Evolutionary conservation across 148 eudicot species (phyloP), one percentile per base, ranked within the genome.

Genomic region (Camellia lanceoleosa): DNA sequence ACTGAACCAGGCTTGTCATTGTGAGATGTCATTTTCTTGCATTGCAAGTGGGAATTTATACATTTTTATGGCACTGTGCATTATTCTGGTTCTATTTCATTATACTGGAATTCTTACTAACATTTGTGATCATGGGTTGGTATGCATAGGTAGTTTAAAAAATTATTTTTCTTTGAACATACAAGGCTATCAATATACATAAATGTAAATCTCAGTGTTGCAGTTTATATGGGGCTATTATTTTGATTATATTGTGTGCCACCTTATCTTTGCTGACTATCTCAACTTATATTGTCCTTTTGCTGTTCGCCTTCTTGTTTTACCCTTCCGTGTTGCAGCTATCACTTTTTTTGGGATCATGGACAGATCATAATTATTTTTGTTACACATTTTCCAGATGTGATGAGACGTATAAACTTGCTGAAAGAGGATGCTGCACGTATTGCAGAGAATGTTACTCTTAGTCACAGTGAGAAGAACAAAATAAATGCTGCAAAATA

Each of bases 381-480:
- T 82, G 3, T 62, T 80, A 47, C 60, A 46, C 51, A n/a, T 30
- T 73, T 79, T 82, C 47, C 85, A 96, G 99, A 96, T 88, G 99
- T 94, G 61, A 83, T 86, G 87, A 88, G 99, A 84, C 97, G 99
- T 71, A 88, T 96, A 81, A 92, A 86, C 84, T 87, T 96, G 90
- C 85, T 96, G 82, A 96, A 94, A 87, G 99, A 96, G 88, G 99
- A 96, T 86, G 99, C 98, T 79, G 90, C 92, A 74, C 86, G 99
- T 81, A 88, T 92, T 63, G 88, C 94, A 51, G 92, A 88, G 76
- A 96, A 91, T 82, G 69, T 75, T 67, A 96, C 98, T 75, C 98
- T 96, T 72, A 94, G 92, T 85, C 92, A 88, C 65, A 87, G 80
- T 78, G 98, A 96, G 87, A 96, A 96, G 89, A 85, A 85, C 83